phyloP scores from a whole-genome alignment of 2,329 filamentous ascomycete genomes.

The Hypoxylon sp. region DNA sequence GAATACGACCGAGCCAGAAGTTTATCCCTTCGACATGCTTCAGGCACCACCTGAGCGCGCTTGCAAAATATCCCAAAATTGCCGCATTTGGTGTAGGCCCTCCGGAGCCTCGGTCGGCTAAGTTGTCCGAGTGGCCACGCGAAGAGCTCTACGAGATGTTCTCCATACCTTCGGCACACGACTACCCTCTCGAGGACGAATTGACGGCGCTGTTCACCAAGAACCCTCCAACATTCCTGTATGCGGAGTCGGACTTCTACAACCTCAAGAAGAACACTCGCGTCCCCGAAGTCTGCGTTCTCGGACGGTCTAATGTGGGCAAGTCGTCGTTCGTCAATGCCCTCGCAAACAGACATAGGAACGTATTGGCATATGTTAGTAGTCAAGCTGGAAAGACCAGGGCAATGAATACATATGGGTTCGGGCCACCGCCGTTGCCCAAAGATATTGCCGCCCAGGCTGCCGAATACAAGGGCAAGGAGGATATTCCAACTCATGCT shows the following conservation, averaged over 20 bases:
- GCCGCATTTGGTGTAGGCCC: constrained; percentile 49
- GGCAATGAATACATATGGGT: constrained; percentile 67
- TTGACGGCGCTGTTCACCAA: constrained; percentile 45
- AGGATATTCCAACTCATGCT: constrained; percentile 59
- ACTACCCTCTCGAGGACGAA: constrained; percentile 43
- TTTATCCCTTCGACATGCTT: constrained; percentile 27
- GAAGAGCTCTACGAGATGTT: constrained; percentile 51
- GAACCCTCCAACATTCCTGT: constrained; percentile 45
- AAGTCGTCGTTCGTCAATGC: constrained; percentile 92
- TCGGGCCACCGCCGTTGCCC: constrained; percentile 56
- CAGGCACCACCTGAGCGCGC: constrained; percentile 6
- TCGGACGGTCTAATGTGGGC: constrained; percentile 89
- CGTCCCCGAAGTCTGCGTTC: constrained; percentile 75
- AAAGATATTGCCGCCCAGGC: constrained; percentile 44
- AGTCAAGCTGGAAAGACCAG: constrained; percentile 64
- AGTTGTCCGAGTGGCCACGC: constrained; percentile 45
- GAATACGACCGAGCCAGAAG: constrained; percentile 19
- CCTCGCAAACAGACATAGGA: constrained; percentile 71
- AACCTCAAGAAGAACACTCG: constrained; percentile 64
- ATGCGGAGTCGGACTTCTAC: constrained; percentile 54
- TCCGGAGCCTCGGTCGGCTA: constrained; percentile 44
- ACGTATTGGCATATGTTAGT: constrained; percentile 61
- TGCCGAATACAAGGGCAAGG: constrained; percentile 45
- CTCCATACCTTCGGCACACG: constrained; percentile 37
- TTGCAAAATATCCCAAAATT: constrained; percentile 39